phyloP scores from a whole-genome alignment of 208 protist species.

The Leishmania lainsoni region DNA sequence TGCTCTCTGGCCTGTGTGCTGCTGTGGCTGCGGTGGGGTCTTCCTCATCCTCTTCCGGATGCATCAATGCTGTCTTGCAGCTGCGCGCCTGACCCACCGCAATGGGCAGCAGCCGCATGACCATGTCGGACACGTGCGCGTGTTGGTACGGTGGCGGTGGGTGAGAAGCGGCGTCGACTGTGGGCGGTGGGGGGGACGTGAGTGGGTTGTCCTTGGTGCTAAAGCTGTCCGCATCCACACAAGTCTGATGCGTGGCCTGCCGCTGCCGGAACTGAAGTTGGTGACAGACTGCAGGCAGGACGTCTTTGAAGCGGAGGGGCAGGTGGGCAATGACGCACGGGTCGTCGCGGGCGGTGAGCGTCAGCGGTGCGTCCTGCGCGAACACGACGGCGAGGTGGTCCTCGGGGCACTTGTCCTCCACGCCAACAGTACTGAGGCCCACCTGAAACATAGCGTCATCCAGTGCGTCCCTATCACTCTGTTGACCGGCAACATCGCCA shows the following conservation, averaged over 20 bases:
- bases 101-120: slow-evolving; percentile 17
- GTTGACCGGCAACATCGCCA: not conserved
- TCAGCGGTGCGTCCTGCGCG: slow-evolving; percentile 25
- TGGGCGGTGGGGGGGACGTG: not conserved
- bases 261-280: slow-evolving; percentile 31
- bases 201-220: not conserved
- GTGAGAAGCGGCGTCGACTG: not conserved
- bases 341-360: slow-evolving; percentile 31
- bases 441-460: not conserved
- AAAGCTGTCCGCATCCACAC: slow-evolving; percentile 1
- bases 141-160: not conserved
- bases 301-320: slow-evolving; percentile 22
- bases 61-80: slow-evolving; percentile 23
- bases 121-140: slow-evolving; percentile 19
- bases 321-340: slow-evolving; percentile 23
- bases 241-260: slow-evolving; percentile 22
- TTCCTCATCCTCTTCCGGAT: slow-evolving; percentile 8
- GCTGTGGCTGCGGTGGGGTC: not conserved
- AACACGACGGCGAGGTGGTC: slow-evolving; percentile 23
- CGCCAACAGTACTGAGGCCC: not conserved
- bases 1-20: not conserved
- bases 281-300: slow-evolving; percentile 19
- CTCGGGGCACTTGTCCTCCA: not conserved
- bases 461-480: not conserved
- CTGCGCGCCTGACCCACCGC: slow-evolving; percentile 22